Evolutionary conservation across 257 asterid species (phyloP).

Genomic region (Solanum piurae): DNA sequence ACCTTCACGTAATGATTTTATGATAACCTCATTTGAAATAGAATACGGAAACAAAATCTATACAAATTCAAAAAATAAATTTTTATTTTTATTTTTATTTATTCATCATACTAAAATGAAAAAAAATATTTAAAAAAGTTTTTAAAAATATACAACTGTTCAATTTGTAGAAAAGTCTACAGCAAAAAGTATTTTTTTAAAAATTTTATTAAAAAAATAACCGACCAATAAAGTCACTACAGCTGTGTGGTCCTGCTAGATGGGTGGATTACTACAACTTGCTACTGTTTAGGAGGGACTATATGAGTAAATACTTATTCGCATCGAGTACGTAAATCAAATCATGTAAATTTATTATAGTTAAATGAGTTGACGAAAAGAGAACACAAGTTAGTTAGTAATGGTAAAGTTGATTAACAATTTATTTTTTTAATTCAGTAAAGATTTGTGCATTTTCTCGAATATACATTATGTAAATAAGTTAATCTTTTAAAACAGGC

Average conservation of each 20-base stretch:
- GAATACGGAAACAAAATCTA: background rate
- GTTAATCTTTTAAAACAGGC: background rate
- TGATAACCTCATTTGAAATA: background rate
- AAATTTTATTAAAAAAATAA: background rate
- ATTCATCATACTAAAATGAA: no score
- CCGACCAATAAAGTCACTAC: background rate
- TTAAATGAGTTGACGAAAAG: no score
- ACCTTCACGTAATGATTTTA: background rate
- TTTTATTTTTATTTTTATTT: no score
- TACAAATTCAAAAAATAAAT: background rate
- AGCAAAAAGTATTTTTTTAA: background rate
- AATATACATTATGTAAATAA: no score
- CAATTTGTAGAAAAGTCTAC: background rate
- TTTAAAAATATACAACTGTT: background rate
- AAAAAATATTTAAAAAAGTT: no score
- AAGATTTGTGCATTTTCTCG: no score
- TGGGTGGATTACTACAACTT: background rate
- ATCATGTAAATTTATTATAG: background rate
- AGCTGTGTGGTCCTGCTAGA: background rate
- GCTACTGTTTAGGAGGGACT: background rate
- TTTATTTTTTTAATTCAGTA: no score
- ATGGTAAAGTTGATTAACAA: no score
- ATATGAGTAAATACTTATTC: background rate
- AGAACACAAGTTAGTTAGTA: no score
- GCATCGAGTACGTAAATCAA: background rate